Conservation (phyloP, 257 asterid genomes). For the Solanum chilense region DNA sequence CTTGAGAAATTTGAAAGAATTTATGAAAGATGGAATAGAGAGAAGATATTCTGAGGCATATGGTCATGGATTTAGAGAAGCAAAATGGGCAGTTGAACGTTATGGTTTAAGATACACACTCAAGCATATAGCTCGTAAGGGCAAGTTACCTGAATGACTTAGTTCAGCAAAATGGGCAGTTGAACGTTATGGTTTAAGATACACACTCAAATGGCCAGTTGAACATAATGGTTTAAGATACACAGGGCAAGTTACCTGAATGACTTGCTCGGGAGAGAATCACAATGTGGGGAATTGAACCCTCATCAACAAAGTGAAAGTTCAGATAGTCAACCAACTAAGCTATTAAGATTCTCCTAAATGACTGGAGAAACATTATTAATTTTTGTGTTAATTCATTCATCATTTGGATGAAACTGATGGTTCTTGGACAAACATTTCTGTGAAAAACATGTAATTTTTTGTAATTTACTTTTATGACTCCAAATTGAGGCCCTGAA, state of each 20-base stretch:
- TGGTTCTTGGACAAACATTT: background rate
- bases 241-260: background rate
- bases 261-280: background rate
- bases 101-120: background rate
- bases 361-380: background rate
- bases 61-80: conserved; percentile 1
- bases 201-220: background rate
- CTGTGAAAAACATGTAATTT: background rate
- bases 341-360: background rate
- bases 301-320: background rate
- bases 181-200: background rate
- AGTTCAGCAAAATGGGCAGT: background rate
- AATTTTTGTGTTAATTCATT: background rate
- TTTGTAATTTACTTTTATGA: background rate
- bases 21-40: background rate
- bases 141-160: background rate
- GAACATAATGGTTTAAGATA: too few relatives aligned
- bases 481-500: background rate
- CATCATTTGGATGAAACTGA: background rate
- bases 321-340: background rate
- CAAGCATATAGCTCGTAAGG: background rate
- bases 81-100: background rate
- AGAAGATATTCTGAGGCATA: background rate
- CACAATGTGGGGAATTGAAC: background rate
- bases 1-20: background rate